A percentile compares a stretch with the other conserved stretches of the same genome.
Evolutionary conservation across 805 yeast species (phyloP).

Genomic region (Lachancea sp.): DNA sequence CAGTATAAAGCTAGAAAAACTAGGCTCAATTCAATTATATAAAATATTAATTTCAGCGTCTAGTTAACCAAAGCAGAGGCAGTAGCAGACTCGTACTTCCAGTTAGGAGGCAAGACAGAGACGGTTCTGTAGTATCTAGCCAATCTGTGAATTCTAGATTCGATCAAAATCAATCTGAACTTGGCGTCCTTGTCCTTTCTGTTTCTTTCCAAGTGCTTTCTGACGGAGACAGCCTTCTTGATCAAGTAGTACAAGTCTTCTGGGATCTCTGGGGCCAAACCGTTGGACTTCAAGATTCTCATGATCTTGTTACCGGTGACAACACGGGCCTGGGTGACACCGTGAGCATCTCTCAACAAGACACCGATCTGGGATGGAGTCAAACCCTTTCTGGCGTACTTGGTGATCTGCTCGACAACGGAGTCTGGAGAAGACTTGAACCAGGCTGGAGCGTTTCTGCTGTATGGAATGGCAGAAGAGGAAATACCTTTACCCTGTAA

Average conservation of each 20-base stretch:
- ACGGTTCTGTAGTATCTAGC: conserved; percentile 99
- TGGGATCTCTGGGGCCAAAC: conserved; percentile 99
- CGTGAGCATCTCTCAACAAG: conserved; percentile 98
- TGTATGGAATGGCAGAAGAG: conserved; percentile 98
- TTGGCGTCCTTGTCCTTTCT: conserved; percentile 99
- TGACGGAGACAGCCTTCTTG: conserved; percentile 99
- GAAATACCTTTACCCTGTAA: conserved; percentile 97
- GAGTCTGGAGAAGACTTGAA: conserved; percentile 94
- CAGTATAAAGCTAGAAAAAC: conserved; percentile 2
- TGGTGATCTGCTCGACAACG: conserved; percentile 96
- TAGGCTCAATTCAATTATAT: conserved; percentile 1
- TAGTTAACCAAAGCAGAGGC: conserved; percentile 99
- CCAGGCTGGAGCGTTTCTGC: conserved; percentile 99
- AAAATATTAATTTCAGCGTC: conserved; percentile 17
- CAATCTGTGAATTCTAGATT: conserved; percentile 99
- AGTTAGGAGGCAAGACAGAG: conserved; percentile 98
- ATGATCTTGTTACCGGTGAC: conserved; percentile 99
- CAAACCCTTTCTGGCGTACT: conserved; percentile 99
- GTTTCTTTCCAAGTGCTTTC: conserved; percentile 99
- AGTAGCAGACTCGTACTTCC: conserved; percentile 99
- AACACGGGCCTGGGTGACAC: conserved; percentile 95
- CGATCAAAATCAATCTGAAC: conserved; percentile 99
- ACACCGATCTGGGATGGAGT: conserved; percentile 99
- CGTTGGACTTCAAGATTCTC: conserved; percentile 98
- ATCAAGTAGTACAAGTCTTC: conserved; percentile 98